Evolutionary conservation across 441 rosid species (phyloP).

Genomic region (Hura crepitans): DNA sequence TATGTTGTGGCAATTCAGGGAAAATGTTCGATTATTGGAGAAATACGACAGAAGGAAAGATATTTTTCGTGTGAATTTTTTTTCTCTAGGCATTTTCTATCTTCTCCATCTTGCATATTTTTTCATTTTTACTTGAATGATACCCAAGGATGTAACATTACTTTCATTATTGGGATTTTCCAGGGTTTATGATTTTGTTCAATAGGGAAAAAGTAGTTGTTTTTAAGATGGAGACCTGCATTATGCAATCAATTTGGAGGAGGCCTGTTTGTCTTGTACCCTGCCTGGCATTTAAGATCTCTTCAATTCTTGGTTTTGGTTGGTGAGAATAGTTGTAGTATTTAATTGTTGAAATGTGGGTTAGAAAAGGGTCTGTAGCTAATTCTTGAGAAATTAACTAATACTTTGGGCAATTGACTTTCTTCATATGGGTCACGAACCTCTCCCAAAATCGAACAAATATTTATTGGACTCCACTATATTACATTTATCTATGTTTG

Average conservation of each 20-base stretch:
- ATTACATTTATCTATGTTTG: not conserved
- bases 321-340: not conserved
- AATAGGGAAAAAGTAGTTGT: not conserved
- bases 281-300: not conserved
- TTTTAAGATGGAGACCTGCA: not conserved
- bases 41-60: not conserved
- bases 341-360: not conserved
- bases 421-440: not conserved
- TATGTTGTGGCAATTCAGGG: no score
- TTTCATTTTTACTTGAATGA: not conserved
- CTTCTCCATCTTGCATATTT: not conserved
- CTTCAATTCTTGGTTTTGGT: slow-evolving; percentile 3
- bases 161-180: not conserved
- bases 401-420: not conserved
- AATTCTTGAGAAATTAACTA: not conserved
- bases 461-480: not conserved
- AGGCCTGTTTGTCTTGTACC: not conserved
- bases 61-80: not conserved
- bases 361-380: not conserved
- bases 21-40: not conserved
- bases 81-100: not conserved
- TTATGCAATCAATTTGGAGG: not conserved
- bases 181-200: not conserved
- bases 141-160: not conserved
- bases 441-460: not conserved